Percentiles rank a stretch among this genome's conserved stretches.
Conservation (phyloP, 352 stramenopile genomes). For the Thraustotheca clavata region DNA sequence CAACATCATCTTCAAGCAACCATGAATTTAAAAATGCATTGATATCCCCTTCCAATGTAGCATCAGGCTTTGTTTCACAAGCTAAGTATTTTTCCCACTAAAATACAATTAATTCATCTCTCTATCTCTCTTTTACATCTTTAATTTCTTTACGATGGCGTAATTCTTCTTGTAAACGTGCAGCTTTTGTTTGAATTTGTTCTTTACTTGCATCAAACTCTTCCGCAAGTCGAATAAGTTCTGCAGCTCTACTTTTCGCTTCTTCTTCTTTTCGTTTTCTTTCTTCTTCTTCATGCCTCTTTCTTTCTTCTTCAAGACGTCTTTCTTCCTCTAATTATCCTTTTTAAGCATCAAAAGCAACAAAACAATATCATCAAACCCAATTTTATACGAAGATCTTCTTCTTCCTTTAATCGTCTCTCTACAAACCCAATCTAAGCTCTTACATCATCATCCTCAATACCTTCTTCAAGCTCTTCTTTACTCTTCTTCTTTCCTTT, state of each 20-base stretch:
- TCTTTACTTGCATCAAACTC: conserved; percentile 46
- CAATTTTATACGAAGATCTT: conserved; percentile 36
- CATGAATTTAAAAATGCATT: conserved; percentile 77
- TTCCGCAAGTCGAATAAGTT: conserved; percentile 45
- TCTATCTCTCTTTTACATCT: conserved; percentile 29
- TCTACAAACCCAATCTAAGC: conserved; percentile 26
- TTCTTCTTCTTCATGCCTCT: conserved; percentile 44
- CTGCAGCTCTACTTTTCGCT: conserved; percentile 47
- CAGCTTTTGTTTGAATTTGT: conserved; percentile 48
- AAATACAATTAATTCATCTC: not conserved
- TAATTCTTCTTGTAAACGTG: conserved; percentile 50
- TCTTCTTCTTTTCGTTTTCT: conserved; percentile 50
- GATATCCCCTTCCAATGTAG: conserved; percentile 64
- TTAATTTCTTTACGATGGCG: conserved; percentile 51
- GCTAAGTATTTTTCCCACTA: conserved; percentile 70
- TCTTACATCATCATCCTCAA: not conserved
- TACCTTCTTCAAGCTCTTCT: conserved; percentile 66
- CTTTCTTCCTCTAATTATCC: conserved; percentile 59
- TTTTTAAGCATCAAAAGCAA: not conserved
- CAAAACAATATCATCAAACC: not conserved
- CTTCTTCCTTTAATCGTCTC: conserved; percentile 58
- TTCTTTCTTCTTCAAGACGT: conserved; percentile 56
- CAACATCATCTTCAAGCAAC: conserved; percentile 43
- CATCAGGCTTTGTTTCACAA: conserved; percentile 57
- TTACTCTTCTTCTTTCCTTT: conserved; percentile 78